Evolutionary conservation across 225 moss, liverwort and hornwort species (phyloP).

Genomic region (Bryum argenteum): DNA sequence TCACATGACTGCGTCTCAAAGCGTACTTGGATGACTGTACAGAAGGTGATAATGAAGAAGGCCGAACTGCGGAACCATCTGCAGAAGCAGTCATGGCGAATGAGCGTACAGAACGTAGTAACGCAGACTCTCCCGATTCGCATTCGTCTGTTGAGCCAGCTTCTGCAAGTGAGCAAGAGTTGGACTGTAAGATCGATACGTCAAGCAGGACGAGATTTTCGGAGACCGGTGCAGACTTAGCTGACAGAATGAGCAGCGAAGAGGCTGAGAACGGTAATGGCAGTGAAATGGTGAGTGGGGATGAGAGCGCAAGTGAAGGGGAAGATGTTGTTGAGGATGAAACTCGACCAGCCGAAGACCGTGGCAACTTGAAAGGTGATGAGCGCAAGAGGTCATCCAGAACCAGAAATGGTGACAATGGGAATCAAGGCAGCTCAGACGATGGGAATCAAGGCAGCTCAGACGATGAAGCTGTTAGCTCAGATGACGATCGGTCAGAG

Average conservation of each 20-base stretch:
- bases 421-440: conserved; percentile 13
- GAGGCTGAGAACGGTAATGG: conserved; percentile 37
- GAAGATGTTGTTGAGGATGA: conserved; percentile 25
- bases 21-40: background rate
- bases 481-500: conserved; percentile 35
- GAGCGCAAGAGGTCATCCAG: conserved; percentile 17
- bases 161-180: conserved; percentile 23
- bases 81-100: conserved; percentile 10
- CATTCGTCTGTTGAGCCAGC: conserved; percentile 14
- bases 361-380: conserved; percentile 3
- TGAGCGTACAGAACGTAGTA: conserved; percentile 14
- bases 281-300: conserved; percentile 37
- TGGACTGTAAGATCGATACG: conserved; percentile 17
- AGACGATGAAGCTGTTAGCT: conserved; percentile 21
- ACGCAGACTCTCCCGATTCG: conserved; percentile 19
- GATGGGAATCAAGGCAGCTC: conserved; percentile 5
- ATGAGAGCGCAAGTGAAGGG: conserved; percentile 27
- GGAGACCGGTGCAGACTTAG: conserved; percentile 30
- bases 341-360: conserved; percentile 14
- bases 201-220: conserved; percentile 34
- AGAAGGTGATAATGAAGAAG: conserved; percentile 29
- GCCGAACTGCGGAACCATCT: background rate
- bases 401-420: conserved; percentile 1
- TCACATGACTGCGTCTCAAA: background rate
- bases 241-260: conserved; percentile 33